These are phyloP conservation scores for Plasmodium sp. DNA, from an alignment of 169 alveolate genomes.

Conservation along the genomic window DNA sequence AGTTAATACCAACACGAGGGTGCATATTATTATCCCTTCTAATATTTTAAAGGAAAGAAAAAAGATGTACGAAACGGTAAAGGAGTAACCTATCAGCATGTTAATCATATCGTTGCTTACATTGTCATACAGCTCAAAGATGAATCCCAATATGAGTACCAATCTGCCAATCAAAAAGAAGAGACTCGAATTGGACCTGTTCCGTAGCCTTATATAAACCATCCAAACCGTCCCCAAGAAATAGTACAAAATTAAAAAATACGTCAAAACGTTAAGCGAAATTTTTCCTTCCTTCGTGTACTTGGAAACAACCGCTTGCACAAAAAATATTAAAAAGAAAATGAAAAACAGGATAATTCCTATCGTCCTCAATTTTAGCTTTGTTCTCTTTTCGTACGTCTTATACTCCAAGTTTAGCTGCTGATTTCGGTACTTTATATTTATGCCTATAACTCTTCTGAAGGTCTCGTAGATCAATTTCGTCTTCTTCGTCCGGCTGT, in stretches of 20 bases:
- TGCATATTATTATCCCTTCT: constrained; percentile 25
- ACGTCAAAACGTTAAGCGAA: not conserved
- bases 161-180: constrained; percentile 31
- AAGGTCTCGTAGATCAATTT: constrained; percentile 24
- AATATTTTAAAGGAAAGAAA: constrained; percentile 66
- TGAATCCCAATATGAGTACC: constrained; percentile 19
- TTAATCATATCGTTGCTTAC: constrained; percentile 23
- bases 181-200: constrained; percentile 14
- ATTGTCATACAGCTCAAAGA: constrained; percentile 57
- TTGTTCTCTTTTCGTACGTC: constrained; percentile 64
- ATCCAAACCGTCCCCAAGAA: not conserved
- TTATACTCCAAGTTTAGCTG: constrained; percentile 74
- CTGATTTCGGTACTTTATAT: constrained; percentile 63
- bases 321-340: constrained; percentile 8
- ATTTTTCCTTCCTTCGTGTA: not conserved
- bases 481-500: constrained; percentile 4
- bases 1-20: not conserved
- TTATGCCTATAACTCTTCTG: constrained; percentile 20
- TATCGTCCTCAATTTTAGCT: constrained; percentile 42
- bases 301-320: constrained; percentile 1
- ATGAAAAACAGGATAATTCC: constrained; percentile 20
- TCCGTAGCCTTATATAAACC: not conserved
- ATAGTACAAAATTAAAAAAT: not conserved
- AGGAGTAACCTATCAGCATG: constrained; percentile 28
- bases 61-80: constrained; percentile 48